These are phyloP conservation scores for Spencermartinsiella europaea DNA, from an alignment of 805 yeast genomes.

Conservation along the genomic window DNA sequence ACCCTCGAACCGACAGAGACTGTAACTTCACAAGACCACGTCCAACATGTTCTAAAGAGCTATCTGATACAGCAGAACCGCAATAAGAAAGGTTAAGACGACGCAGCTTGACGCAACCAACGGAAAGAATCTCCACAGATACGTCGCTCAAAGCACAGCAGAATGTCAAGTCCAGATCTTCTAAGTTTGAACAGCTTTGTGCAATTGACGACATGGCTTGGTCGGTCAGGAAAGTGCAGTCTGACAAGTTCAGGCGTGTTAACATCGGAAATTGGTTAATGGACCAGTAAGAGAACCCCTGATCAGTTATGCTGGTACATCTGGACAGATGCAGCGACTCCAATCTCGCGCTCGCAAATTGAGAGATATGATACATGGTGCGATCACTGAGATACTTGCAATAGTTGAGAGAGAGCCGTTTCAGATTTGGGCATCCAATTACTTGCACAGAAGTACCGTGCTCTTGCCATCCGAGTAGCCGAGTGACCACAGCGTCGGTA, in stretches of 20 bases:
- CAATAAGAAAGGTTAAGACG: slow-evolving; percentile 62
- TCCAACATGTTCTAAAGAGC: slow-evolving; percentile 57
- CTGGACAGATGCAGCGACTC: slow-evolving; percentile 59
- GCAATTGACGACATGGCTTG: slow-evolving; percentile 58
- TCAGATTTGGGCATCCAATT: slow-evolving; percentile 57
- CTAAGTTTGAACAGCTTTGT: slow-evolving; percentile 53
- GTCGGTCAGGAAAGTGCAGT: slow-evolving; percentile 71
- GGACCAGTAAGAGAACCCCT: slow-evolving; percentile 65
- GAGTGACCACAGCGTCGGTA: slow-evolving; percentile 62
- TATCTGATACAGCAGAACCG: slow-evolving; percentile 75
- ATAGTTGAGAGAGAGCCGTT: slow-evolving; percentile 55
- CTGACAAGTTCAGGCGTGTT: slow-evolving; percentile 51
- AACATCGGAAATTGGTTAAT: slow-evolving; percentile 49
- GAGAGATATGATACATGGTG: slow-evolving; percentile 57
- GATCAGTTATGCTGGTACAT: slow-evolving; percentile 73
- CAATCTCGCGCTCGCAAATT: slow-evolving; percentile 51
- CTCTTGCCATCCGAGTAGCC: slow-evolving; percentile 53
- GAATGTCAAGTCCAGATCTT: slow-evolving; percentile 57
- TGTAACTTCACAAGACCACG: slow-evolving; percentile 47
- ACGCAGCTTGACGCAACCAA: slow-evolving; percentile 56
- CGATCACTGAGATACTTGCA: slow-evolving; percentile 71
- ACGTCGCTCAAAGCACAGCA: slow-evolving; percentile 72
- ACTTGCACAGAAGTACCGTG: slow-evolving; percentile 10
- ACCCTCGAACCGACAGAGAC: slow-evolving; percentile 54
- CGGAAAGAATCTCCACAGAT: slow-evolving; percentile 58